Evolutionary conservation across 495 filamentous ascomycete species (phyloP).

Genomic region (Penicillium alfredii): DNA sequence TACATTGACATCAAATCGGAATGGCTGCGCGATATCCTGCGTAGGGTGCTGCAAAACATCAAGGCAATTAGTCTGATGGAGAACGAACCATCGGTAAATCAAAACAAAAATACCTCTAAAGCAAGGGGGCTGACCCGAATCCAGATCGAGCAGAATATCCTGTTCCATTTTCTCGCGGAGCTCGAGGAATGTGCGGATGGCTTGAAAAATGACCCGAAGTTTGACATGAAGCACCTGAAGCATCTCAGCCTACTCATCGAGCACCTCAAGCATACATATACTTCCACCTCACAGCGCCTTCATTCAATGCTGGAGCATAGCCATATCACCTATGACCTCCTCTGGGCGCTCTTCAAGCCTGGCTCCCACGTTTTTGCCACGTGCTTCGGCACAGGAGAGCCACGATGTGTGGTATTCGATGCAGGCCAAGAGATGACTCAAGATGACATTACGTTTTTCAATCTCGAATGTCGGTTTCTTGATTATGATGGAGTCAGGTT

Average conservation of each 20-base stretch:
- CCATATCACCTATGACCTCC: conserved; percentile 31
- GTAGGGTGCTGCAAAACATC: conserved; percentile 22
- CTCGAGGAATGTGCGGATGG: conserved; percentile 15
- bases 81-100: conserved; percentile 16
- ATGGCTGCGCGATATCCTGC: conserved; percentile 25
- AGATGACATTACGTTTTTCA: conserved; percentile 25
- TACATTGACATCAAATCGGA: conserved; percentile 27
- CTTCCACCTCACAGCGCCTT: conserved; percentile 27
- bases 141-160: conserved; percentile 27
- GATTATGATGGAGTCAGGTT: conserved; percentile 25
- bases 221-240: conserved; percentile 4
- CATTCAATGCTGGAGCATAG: conserved; percentile 31
- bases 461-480: conserved; percentile 31
- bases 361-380: conserved; percentile 22
- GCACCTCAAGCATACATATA: conserved; percentile 33
- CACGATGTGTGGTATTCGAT: conserved; percentile 58
- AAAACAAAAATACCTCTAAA: conserved; percentile 8
- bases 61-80: conserved; percentile 28
- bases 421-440: conserved; percentile 42
- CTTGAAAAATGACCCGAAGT: conserved; percentile 6
- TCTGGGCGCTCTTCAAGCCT: conserved; percentile 26
- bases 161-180: conserved; percentile 31
- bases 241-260: conserved; percentile 38
- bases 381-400: conserved; percentile 36
- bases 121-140: conserved; percentile 10